Conservation (phyloP, 2,329 filamentous ascomycete genomes). For the Talaromyces sp. region DNA sequence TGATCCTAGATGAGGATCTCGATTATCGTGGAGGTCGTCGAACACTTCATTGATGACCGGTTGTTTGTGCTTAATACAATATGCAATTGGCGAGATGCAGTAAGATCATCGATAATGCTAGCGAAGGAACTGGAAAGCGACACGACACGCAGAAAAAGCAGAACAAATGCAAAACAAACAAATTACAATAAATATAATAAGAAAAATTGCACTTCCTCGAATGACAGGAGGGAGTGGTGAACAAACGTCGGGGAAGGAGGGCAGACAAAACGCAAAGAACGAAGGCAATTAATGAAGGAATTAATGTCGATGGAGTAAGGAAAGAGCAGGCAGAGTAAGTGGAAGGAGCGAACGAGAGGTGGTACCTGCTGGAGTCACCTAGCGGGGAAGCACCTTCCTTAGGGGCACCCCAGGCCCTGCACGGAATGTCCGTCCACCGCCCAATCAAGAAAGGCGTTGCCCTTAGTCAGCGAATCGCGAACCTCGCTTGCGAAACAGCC, state of each 20-base stretch:
- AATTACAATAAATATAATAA: constrained; percentile 1
- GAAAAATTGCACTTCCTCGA: background rate
- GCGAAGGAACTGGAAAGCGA: background rate
- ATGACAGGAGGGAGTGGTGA: background rate
- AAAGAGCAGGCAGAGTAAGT: background rate
- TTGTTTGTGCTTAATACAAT: constrained; percentile 24
- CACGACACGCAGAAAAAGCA: background rate
- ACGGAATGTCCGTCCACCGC: background rate
- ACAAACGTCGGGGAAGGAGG: background rate
- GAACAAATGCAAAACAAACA: background rate
- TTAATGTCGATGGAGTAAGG: constrained; percentile 3
- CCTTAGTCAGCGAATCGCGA: background rate
- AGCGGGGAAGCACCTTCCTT: background rate
- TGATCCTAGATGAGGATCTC: constrained; percentile 27
- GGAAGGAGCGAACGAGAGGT: background rate
- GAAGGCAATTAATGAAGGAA: background rate
- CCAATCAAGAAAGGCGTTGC: background rate
- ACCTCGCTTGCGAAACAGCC: background rate
- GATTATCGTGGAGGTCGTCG: background rate
- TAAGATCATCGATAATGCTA: background rate
- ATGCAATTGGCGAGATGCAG: constrained; percentile 2
- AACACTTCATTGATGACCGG: constrained; percentile 31
- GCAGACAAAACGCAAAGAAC: background rate
- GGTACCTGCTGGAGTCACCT: background rate
- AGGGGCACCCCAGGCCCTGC: background rate